Base-by-base conservation (phyloP, 768 basidiomycete species). In the Lyophyllum decastes region DNA sequence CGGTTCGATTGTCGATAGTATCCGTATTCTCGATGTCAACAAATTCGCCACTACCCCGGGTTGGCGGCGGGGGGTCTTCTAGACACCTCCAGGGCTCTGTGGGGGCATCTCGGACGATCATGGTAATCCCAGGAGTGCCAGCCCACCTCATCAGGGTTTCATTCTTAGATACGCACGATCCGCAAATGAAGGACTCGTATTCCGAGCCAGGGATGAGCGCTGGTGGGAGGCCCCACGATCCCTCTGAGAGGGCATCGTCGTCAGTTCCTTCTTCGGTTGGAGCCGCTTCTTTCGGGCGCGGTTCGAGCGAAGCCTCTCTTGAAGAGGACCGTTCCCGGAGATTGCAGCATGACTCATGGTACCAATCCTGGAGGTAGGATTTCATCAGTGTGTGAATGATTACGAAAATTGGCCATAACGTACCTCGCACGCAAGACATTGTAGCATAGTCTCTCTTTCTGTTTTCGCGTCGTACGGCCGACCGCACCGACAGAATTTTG, bases 311-410 rank as follows among this genome's bases (percentile, higher is more conserved):
- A 4, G 79, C 59, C 48, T 73, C 78, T 55, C 82, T 78, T 9
- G 80, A 79, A 6, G 72, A 61, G 9, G 88, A 89, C 21, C 81
- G 81, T 68, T 87, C 83, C 58, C 90, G 82, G 43, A 94, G 78
- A 70, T 91, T 88, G 63, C 92, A 84, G 65, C 92, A 94, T 11
- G 90, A 93, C 74, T 94, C 92, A 64, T 94, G 92, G 71, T 87
- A 94, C 92, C 92, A 94, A 66, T 94, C 92, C 91, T 93, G 60
- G n/a, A 57, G 45, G 16, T 17, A 26, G 16, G n/a, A 55, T 55
- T 55, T 49, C 40, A 58, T 65, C 52, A 62, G 52, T 46, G 27
- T 52, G 11, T 27, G 49, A 51, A 49, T 52, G 19, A 46, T 38
- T 40, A 52, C 30, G n/a, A n/a, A 19, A 59, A 54, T 43, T 21